Evolutionary conservation across 2,329 filamentous ascomycete species (phyloP).

Genomic region (Hymenoscyphus albidus): DNA sequence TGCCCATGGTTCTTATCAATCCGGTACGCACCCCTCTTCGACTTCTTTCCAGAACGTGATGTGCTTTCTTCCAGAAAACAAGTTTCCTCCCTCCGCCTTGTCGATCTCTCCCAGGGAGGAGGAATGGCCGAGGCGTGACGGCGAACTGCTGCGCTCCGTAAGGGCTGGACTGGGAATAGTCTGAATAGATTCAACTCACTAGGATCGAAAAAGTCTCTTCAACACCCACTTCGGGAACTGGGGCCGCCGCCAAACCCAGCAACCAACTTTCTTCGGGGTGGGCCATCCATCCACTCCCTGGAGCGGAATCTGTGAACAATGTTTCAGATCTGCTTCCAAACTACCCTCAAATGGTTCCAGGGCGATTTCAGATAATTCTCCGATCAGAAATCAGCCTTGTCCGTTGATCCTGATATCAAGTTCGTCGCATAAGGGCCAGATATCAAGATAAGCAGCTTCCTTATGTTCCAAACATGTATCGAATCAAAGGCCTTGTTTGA

Average conservation of each 20-base stretch:
- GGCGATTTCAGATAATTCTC: background rate
- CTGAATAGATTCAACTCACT: background rate
- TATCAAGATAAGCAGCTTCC: background rate
- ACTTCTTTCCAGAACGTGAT: background rate
- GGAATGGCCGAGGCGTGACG: background rate
- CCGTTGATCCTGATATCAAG: background rate
- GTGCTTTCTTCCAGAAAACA: background rate
- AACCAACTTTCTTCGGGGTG: background rate
- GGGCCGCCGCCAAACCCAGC: background rate
- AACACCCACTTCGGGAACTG: background rate
- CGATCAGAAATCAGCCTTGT: background rate
- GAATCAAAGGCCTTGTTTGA: background rate
- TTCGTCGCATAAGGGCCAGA: background rate
- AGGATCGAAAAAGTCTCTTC: background rate
- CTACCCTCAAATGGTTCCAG: background rate
- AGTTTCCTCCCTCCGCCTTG: conserved; percentile 1
- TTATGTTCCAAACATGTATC: background rate
- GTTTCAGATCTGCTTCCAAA: background rate
- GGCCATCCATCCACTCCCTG: background rate
- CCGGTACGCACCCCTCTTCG: too few species aligned
- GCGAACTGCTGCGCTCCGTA: background rate
- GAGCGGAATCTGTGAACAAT: background rate
- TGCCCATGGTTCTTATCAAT: background rate
- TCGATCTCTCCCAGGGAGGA: conserved; percentile 1
- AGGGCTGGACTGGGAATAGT: background rate